These are phyloP conservation scores for Anisodus acutangulus DNA, from an alignment of 257 asterid genomes.

Conservation along the genomic window DNA sequence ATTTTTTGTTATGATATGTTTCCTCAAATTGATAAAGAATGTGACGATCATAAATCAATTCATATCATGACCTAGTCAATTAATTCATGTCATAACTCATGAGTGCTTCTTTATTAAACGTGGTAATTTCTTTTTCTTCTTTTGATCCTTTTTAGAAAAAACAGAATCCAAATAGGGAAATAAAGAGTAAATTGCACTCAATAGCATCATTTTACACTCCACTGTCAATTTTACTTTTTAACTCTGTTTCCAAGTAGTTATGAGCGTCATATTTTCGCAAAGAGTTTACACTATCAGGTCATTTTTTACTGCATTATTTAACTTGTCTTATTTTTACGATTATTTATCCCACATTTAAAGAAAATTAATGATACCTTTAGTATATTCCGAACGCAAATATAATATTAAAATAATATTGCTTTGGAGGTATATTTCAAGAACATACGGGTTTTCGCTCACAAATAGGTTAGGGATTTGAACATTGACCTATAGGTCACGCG, in stretches of 20 bases:
- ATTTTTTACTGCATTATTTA: background rate
- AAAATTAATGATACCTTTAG: background rate
- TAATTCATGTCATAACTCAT: conserved; percentile 11
- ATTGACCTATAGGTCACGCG: background rate
- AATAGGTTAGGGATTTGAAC: background rate
- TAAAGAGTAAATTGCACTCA: conserved; percentile 27
- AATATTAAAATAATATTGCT: background rate
- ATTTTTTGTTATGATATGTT: background rate
- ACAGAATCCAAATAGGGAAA: background rate
- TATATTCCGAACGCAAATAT: background rate
- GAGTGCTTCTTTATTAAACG: conserved; percentile 24
- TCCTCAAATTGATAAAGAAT: conserved; percentile 10
- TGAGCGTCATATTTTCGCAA: background rate
- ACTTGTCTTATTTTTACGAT: too few species aligned
- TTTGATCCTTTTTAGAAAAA: conserved; percentile 17
- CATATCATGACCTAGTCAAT: background rate
- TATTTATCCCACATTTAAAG: too few species aligned
- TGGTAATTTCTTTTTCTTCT: conserved; percentile 25
- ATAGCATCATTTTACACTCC: conserved; percentile 7
- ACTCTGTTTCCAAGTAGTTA: background rate
- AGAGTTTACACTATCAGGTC: too few species aligned
- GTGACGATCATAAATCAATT: background rate
- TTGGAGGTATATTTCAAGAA: background rate
- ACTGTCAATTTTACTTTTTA: conserved; percentile 1
- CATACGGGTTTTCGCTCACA: background rate